A percentile compares a stretch with the other conserved stretches of the same genome.
phyloP scores from a whole-genome alignment of 83 land plant genomes.

The Picea engelmannii region DNA sequence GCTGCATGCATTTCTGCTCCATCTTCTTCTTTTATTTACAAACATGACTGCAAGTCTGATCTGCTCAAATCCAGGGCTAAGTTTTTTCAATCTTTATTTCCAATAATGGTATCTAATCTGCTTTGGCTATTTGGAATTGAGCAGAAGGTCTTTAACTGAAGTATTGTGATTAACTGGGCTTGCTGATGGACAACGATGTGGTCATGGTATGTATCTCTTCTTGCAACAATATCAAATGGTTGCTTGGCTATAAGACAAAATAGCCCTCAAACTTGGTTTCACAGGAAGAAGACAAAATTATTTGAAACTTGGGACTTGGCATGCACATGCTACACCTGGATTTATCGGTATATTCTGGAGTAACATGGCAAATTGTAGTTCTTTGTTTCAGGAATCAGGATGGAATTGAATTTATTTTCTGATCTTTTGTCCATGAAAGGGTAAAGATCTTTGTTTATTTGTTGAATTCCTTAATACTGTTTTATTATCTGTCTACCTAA shows the following conservation, averaged over 20 bases:
- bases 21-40: no score
- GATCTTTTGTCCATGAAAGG: background rate
- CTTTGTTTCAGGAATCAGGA: background rate
- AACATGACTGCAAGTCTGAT: no score
- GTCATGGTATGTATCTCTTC: background rate
- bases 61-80: no score
- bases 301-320: background rate
- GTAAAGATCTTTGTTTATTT: background rate
- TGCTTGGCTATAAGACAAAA: background rate
- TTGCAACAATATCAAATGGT: background rate
- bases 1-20: background rate
- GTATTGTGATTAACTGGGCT: no score
- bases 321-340: background rate
- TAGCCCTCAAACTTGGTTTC: background rate
- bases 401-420: background rate
- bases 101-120: no score
- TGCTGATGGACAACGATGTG: no score
- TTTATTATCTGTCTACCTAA: background rate
- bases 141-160: no score
- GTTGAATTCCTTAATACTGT: background rate
- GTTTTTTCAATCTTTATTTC: no score
- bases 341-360: background rate
- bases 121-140: no score
- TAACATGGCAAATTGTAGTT: background rate
- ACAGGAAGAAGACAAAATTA: background rate